Evolutionary conservation across 306 rosid species (phyloP).

Genomic region (Astragalus glycyphyllos): DNA sequence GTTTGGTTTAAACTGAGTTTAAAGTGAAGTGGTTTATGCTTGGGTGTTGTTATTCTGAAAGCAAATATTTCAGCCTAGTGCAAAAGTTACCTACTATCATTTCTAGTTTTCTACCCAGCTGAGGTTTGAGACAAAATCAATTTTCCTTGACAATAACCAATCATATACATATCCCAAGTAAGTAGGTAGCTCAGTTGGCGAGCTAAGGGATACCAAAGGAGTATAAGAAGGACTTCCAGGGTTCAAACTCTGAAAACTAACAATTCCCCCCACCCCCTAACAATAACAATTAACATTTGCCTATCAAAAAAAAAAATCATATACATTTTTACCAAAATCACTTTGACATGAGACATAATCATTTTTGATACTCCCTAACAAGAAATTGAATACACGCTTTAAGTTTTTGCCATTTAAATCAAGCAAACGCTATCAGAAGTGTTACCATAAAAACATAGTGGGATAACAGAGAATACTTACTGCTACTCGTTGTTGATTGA

Average conservation of each 20-base stretch:
- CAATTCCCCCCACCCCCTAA: too few species aligned
- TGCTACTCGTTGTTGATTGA: conserved; percentile 95
- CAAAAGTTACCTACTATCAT: background rate
- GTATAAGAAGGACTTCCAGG: too few species aligned
- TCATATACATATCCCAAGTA: too few species aligned
- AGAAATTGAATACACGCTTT: background rate
- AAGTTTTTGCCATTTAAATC: conserved; percentile 23
- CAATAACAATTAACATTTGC: too few species aligned
- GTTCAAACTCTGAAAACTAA: too few species aligned
- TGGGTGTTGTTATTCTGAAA: background rate
- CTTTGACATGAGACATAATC: background rate
- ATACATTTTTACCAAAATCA: background rate
- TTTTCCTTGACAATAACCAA: background rate
- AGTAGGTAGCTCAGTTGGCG: too few species aligned
- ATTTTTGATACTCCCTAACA: background rate
- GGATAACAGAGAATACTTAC: conserved; percentile 62
- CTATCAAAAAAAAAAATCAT: too few species aligned
- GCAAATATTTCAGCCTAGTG: background rate
- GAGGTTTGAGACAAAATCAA: background rate
- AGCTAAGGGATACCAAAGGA: too few species aligned
- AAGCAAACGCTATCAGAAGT: conserved; percentile 31
- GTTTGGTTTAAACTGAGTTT: background rate
- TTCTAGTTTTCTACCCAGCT: background rate
- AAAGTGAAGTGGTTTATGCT: background rate
- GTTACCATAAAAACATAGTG: conserved; percentile 27